Percentiles rank a stretch among this genome's conserved stretches.
phyloP scores from a whole-genome alignment of 148 eudicot genomes.

The Rheum nobile region DNA sequence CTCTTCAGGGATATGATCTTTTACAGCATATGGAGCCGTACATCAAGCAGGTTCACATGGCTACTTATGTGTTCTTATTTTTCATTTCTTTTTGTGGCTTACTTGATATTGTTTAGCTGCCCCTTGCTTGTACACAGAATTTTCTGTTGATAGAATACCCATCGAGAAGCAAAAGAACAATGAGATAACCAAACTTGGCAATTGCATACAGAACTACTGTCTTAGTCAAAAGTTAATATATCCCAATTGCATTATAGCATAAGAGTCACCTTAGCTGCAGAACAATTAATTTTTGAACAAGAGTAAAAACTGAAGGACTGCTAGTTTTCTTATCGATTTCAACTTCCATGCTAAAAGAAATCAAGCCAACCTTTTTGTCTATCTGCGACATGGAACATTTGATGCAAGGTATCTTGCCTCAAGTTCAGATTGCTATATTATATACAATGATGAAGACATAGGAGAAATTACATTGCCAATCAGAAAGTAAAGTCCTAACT shows the following conservation, averaged over 20 bases:
- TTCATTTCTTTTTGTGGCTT: not conserved
- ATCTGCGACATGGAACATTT: not conserved
- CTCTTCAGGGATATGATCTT: slow-evolving; percentile 78
- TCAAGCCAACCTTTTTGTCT: not conserved
- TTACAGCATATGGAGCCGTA: slow-evolving; percentile 86
- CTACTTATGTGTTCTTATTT: not conserved
- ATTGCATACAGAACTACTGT: not conserved
- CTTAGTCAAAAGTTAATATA: not conserved
- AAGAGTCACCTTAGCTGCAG: not conserved
- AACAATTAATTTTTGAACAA: not conserved
- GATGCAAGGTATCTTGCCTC: not conserved
- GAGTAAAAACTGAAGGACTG: not conserved
- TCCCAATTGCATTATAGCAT: not conserved
- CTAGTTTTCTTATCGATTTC: not conserved
- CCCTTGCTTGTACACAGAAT: not conserved
- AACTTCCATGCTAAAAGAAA: not conserved
- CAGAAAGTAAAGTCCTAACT: not conserved
- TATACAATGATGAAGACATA: not conserved
- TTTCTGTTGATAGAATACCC: not conserved
- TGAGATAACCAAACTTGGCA: not conserved
- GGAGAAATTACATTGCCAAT: not conserved
- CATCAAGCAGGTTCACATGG: slow-evolving; percentile 41
- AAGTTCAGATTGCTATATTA: not conserved
- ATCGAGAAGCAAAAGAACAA: not conserved
- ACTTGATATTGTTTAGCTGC: not conserved